Evolutionary conservation across 768 basidiomycete species (phyloP).

Genomic region (Asterophora parasitica): DNA sequence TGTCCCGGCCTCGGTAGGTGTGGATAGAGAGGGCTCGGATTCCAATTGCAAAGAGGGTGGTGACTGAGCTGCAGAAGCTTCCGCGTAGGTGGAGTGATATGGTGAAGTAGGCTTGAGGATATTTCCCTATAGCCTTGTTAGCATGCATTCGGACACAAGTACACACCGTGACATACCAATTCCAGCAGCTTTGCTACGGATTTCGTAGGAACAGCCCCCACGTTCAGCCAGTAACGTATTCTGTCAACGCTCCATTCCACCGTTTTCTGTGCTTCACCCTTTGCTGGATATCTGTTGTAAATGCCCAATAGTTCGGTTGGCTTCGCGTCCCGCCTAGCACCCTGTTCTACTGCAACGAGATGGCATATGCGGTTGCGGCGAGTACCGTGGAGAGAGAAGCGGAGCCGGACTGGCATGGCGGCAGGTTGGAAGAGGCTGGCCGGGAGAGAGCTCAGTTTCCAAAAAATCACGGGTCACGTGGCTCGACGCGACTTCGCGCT

Average conservation of each 20-base stretch:
- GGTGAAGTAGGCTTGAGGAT: constrained; percentile 54
- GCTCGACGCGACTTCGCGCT: not conserved
- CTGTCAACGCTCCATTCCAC: constrained; percentile 89
- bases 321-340: constrained; percentile 71
- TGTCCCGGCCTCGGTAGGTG: not conserved
- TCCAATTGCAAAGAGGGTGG: too few species aligned
- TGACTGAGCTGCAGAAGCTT: constrained; percentile 1
- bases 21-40: too few species aligned
- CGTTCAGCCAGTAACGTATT: constrained; percentile 83
- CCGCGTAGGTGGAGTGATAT: constrained; percentile 40
- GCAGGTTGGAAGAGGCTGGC: not conserved
- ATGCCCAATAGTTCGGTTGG: constrained; percentile 86
- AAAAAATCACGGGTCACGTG: constrained; percentile 13
- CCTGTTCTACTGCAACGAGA: constrained; percentile 76
- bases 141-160: not conserved
- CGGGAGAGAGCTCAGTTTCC: too few species aligned
- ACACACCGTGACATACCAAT: constrained; percentile 53
- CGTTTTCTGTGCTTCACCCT: constrained; percentile 55
- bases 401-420: constrained; percentile 80
- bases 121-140: constrained; percentile 43
- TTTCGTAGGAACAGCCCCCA: constrained; percentile 80
- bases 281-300: constrained; percentile 66
- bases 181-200: constrained; percentile 73
- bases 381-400: constrained; percentile 77
- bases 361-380: constrained; percentile 76